phyloP scores from a whole-genome alignment of 805 yeast species.

The Wickerhamia fluorescens region DNA sequence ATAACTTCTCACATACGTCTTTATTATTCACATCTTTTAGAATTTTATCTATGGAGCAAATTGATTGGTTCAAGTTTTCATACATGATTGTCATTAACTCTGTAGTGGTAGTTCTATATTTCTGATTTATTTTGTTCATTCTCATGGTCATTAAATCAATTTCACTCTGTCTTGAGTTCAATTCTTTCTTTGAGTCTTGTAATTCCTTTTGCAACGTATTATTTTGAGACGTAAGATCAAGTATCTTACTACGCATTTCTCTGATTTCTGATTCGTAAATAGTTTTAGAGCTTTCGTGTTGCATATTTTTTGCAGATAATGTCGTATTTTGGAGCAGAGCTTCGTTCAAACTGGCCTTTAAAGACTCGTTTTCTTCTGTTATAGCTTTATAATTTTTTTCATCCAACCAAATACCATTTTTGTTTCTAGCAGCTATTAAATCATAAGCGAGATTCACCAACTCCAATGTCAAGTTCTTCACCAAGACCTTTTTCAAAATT shows the following conservation, averaged over 20 bases:
- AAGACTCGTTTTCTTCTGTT: constrained; percentile 20
- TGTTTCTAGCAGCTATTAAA: constrained; percentile 51
- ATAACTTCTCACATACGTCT: constrained; percentile 3
- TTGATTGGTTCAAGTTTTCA: constrained; percentile 7
- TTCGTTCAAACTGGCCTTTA: too few species aligned
- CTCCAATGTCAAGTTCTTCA: constrained; percentile 47
- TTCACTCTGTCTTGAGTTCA: constrained; percentile 3
- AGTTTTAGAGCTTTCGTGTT: too few species aligned
- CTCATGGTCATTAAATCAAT: constrained; percentile 5
- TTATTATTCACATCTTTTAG: constrained; percentile 2
- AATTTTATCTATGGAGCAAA: constrained; percentile 4
- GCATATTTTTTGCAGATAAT: too few species aligned
- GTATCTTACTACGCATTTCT: too few species aligned
- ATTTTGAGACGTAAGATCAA: too few species aligned
- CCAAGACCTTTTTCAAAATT: constrained; percentile 46
- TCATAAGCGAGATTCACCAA: constrained; percentile 53
- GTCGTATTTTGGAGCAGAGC: too few species aligned
- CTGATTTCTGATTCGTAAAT: too few species aligned
- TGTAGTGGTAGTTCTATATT: constrained; percentile 6
- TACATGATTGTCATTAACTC: constrained; percentile 7
- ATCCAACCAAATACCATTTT: constrained; percentile 62
- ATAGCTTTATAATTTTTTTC: constrained; percentile 42
- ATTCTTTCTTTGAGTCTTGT: constrained; percentile 1
- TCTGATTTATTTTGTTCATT: constrained; percentile 7
- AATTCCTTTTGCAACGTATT: too few species aligned